Conservation (phyloP, 2,329 filamentous ascomycete species). For the Escovopsis sp. region DNA sequence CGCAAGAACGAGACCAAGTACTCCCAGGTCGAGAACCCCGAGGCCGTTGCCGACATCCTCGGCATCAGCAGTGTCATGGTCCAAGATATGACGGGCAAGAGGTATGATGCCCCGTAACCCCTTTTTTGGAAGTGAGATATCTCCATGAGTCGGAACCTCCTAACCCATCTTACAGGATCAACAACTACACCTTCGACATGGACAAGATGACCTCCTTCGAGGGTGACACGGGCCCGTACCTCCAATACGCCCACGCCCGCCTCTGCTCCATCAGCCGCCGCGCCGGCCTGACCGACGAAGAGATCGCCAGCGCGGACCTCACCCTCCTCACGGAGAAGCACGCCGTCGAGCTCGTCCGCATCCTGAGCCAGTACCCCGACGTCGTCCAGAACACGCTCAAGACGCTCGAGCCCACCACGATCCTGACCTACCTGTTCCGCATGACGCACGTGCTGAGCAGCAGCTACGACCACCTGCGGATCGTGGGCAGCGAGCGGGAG, state of each 20-base stretch:
- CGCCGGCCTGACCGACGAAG: conserved; percentile 36
- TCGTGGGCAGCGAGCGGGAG: conserved; percentile 64
- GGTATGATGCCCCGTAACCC: conserved; percentile 31
- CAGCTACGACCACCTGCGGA: conserved; percentile 69
- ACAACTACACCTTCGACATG: conserved; percentile 62
- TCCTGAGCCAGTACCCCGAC: conserved; percentile 75
- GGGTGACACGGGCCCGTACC: conserved; percentile 71
- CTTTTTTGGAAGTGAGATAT: background rate
- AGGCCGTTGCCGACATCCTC: conserved; percentile 67
- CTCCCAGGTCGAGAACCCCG: conserved; percentile 71
- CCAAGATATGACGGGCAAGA: conserved; percentile 93
- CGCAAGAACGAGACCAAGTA: conserved; percentile 82
- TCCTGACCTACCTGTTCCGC: conserved; percentile 57
- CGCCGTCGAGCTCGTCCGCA: conserved; percentile 57
- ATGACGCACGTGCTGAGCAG: conserved; percentile 70
- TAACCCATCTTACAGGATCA: conserved; percentile 29
- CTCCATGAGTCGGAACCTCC: background rate
- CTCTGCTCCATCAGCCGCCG: conserved; percentile 49
- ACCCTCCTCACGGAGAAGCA: conserved; percentile 56
- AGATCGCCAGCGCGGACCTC: conserved; percentile 50
- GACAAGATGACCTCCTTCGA: conserved; percentile 73
- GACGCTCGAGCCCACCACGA: conserved; percentile 58
- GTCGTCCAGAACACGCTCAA: conserved; percentile 72
- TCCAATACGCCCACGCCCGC: conserved; percentile 71
- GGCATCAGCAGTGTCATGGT: conserved; percentile 96